These are phyloP conservation scores for Pulveroboletus sp. DNA, from an alignment of 768 basidiomycete species.

Conservation along the genomic window DNA sequence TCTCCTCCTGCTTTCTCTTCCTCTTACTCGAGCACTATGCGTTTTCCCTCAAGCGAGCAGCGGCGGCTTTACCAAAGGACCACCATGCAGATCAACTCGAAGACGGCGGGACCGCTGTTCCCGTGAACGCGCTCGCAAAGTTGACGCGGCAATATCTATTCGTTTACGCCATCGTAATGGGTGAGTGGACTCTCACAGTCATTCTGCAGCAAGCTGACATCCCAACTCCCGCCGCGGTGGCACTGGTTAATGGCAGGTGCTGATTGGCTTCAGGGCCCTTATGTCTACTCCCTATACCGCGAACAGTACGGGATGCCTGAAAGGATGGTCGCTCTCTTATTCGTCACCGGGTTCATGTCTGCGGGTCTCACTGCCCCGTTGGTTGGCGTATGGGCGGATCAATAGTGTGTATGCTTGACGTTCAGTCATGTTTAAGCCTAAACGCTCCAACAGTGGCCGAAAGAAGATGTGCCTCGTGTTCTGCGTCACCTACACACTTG, in stretches of 20 bases:
- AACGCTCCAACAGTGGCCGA: slow-evolving; percentile 48
- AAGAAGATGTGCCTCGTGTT: slow-evolving; percentile 65
- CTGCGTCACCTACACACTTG: slow-evolving; percentile 59
- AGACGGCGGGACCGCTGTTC: slow-evolving; percentile 24
- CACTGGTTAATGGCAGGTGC: slow-evolving; percentile 45
- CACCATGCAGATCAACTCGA: slow-evolving; percentile 27
- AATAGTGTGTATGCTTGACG: slow-evolving; percentile 44
- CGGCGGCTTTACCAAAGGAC: slow-evolving; percentile 22
- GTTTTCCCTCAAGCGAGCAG: slow-evolving; percentile 23
- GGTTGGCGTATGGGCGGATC: slow-evolving; percentile 75
- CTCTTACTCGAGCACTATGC: slow-evolving; percentile 35
- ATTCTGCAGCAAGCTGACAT: neutral
- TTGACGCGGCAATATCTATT: slow-evolving; percentile 52
- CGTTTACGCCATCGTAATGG: slow-evolving; percentile 74
- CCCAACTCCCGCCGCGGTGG: neutral
- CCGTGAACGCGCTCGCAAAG: slow-evolving; percentile 25
- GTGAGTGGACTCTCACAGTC: slow-evolving; percentile 33
- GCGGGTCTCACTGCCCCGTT: slow-evolving; percentile 67
- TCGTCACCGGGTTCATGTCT: slow-evolving; percentile 73
- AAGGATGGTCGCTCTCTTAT: slow-evolving; percentile 61
- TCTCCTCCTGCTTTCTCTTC: slow-evolving; percentile 31
- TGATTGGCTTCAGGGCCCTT: slow-evolving; percentile 80
- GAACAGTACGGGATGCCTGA: slow-evolving; percentile 66
- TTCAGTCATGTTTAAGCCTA: neutral
- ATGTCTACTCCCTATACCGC: slow-evolving; percentile 69